Evolutionary conservation across 345 rosid species (phyloP).

Genomic region (Ceriops zippeliana): DNA sequence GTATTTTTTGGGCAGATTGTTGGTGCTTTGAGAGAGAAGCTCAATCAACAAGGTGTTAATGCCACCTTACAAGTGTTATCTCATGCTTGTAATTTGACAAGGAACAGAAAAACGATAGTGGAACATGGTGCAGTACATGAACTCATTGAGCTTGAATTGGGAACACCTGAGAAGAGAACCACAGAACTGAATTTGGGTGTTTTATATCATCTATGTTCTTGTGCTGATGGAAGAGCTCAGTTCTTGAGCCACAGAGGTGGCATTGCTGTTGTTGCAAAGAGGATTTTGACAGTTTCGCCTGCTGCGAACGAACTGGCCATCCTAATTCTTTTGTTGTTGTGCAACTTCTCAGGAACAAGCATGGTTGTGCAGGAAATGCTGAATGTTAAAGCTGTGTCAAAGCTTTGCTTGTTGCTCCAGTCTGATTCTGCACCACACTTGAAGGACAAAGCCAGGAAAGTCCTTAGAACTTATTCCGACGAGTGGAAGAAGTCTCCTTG

Average conservation of each 20-base stretch:
- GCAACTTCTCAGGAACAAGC: conserved; percentile 41
- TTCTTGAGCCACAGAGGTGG: conserved; percentile 51
- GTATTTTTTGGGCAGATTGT: conserved; percentile 42
- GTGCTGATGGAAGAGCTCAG: conserved; percentile 66
- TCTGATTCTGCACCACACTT: conserved; percentile 36
- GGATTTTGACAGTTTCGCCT: conserved; percentile 49
- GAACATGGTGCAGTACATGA: conserved; percentile 47
- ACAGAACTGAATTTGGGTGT: conserved; percentile 56
- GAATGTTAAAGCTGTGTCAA: conserved; percentile 48
- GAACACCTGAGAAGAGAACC: conserved; percentile 32
- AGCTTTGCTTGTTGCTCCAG: conserved; percentile 53
- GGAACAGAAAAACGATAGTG: conserved; percentile 54
- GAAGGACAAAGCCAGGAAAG: conserved; percentile 49
- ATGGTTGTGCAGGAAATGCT: conserved; percentile 58
- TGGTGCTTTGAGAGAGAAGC: conserved; percentile 30
- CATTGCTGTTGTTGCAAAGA: conserved; percentile 52
- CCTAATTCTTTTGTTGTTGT: conserved; percentile 41
- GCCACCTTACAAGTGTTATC: conserved; percentile 46
- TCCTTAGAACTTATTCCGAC: conserved; percentile 48
- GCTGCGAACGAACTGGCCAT: conserved; percentile 53
- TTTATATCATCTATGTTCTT: conserved; percentile 55
- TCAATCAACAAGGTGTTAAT: conserved; percentile 43
- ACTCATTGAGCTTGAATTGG: conserved; percentile 68
- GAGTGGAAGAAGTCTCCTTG: conserved; percentile 68
- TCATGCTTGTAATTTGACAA: conserved; percentile 46